Percentiles rank a stretch among this genome's conserved stretches.
These are phyloP conservation scores for Aspergillus funiculosus DNA, from an alignment of 495 filamentous ascomycete genomes.

Conservation along the genomic window DNA sequence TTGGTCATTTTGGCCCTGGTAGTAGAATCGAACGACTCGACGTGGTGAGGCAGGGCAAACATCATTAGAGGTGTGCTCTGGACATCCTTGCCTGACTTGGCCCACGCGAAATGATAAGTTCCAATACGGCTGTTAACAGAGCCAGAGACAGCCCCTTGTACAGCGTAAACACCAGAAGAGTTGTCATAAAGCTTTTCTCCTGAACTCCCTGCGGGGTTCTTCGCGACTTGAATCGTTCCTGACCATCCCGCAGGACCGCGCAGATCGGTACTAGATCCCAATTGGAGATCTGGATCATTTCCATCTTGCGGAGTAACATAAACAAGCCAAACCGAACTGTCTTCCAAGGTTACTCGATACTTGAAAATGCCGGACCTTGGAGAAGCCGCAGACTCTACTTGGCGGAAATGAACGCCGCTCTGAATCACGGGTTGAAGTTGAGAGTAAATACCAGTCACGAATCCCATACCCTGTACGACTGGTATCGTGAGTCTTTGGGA, in stretches of 20 bases:
- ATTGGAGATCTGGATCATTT: slow-evolving; percentile 42
- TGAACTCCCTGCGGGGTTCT: slow-evolving; percentile 54
- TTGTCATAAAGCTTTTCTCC: slow-evolving; percentile 67
- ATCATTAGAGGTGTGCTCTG: slow-evolving; percentile 56
- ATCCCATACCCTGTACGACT: slow-evolving; percentile 84
- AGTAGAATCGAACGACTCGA: slow-evolving; percentile 59
- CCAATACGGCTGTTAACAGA: slow-evolving; percentile 52
- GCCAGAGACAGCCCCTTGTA: slow-evolving; percentile 56
- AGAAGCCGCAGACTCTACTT: slow-evolving; percentile 52
- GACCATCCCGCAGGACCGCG: slow-evolving; percentile 49
- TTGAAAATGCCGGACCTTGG: slow-evolving; percentile 65
- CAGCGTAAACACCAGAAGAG: slow-evolving; percentile 69
- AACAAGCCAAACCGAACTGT: slow-evolving; percentile 71
- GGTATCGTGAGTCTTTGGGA: slow-evolving; percentile 64
- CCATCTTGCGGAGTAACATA: slow-evolving; percentile 58
- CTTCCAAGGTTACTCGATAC: slow-evolving; percentile 65
- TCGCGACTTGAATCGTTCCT: slow-evolving; percentile 77
- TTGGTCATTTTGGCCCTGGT: slow-evolving; percentile 52
- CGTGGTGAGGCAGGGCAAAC: slow-evolving; percentile 87
- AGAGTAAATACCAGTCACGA: slow-evolving; percentile 74
- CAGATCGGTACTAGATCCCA: slow-evolving; percentile 43
- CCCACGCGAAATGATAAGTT: slow-evolving; percentile 66
- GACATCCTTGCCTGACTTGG: slow-evolving; percentile 54
- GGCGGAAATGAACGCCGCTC: slow-evolving; percentile 66
- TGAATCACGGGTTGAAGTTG: slow-evolving; percentile 64